phyloP scores from a whole-genome alignment of 306 rosid genomes.

The Abrus precatorius region DNA sequence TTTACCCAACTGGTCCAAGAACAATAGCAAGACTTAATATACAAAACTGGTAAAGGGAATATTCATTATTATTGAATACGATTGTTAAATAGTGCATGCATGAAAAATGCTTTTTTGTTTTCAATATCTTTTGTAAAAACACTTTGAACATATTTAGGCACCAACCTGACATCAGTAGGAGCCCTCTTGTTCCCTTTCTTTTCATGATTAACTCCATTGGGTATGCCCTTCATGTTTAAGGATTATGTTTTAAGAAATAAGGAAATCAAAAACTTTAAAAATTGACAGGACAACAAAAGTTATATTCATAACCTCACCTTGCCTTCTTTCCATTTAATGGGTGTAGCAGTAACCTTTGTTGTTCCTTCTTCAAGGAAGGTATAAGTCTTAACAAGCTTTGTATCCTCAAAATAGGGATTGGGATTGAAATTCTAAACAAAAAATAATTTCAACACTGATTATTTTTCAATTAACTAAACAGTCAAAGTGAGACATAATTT shows the following conservation, averaged over 20 bases:
- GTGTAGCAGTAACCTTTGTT: slow-evolving; percentile 78
- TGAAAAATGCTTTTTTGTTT: neutral
- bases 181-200: slow-evolving; percentile 93
- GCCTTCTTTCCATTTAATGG: slow-evolving; percentile 96
- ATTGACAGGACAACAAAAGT: neutral
- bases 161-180: slow-evolving; percentile 77
- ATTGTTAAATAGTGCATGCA: neutral
- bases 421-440: slow-evolving; percentile 75
- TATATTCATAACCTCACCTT: slow-evolving; percentile 60
- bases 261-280: neutral
- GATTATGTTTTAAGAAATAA: slow-evolving; percentile 8
- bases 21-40: neutral
- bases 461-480: neutral
- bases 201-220: slow-evolving; percentile 80
- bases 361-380: slow-evolving; percentile 92
- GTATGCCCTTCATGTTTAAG: slow-evolving; percentile 63
- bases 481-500: slow-evolving; percentile 9
- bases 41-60: neutral
- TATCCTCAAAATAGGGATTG: slow-evolving; percentile 91
- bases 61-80: neutral
- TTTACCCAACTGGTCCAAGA: neutral
- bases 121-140: neutral
- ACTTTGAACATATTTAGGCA: slow-evolving; percentile 7
- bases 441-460: slow-evolving; percentile 18
- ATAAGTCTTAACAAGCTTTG: slow-evolving; percentile 80